A percentile compares a stretch with the other conserved stretches of the same genome.
Evolutionary conservation across 352 stramenopile species (phyloP).

Genomic region (Globisporangium alternatum): DNA sequence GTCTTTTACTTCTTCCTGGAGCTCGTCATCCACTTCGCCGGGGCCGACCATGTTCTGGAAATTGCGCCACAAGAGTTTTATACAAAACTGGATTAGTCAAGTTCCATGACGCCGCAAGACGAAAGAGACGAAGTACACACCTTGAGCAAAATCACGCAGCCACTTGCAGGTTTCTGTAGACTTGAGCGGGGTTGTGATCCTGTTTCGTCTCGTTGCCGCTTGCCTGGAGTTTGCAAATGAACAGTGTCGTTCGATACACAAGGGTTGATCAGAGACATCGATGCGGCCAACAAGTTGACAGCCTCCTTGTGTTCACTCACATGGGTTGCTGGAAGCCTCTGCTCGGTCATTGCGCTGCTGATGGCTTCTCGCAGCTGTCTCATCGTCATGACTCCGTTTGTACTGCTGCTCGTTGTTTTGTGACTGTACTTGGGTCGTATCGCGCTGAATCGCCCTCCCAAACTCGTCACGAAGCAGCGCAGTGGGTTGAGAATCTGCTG

Average conservation of each 20-base stretch:
- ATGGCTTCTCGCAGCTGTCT: background rate
- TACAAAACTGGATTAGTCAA: no score
- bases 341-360: background rate
- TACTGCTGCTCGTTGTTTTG: background rate
- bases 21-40: slow-evolving; percentile 85
- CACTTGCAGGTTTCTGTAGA: background rate
- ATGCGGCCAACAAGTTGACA: background rate
- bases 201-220: slow-evolving; percentile 2
- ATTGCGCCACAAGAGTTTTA: no score
- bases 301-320: background rate
- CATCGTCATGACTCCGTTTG: background rate
- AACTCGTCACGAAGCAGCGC: slow-evolving; percentile 26
- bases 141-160: slow-evolving; percentile 38
- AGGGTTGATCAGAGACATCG: background rate
- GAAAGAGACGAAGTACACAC: slow-evolving; percentile 7
- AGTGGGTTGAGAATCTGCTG: no score
- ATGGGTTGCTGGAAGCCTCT: background rate
- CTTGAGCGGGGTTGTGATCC: background rate
- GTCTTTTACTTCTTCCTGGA: slow-evolving; percentile 86
- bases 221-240: slow-evolving; percentile 1
- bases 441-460: slow-evolving; percentile 21
- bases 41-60: slow-evolving; percentile 90
- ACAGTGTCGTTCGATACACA: background rate
- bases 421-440: background rate
- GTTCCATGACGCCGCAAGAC: background rate